Percentiles rank a stretch among this genome's conserved stretches.
phyloP scores from a whole-genome alignment of 768 basidiomycete genomes.

The Astraeus odoratus region DNA sequence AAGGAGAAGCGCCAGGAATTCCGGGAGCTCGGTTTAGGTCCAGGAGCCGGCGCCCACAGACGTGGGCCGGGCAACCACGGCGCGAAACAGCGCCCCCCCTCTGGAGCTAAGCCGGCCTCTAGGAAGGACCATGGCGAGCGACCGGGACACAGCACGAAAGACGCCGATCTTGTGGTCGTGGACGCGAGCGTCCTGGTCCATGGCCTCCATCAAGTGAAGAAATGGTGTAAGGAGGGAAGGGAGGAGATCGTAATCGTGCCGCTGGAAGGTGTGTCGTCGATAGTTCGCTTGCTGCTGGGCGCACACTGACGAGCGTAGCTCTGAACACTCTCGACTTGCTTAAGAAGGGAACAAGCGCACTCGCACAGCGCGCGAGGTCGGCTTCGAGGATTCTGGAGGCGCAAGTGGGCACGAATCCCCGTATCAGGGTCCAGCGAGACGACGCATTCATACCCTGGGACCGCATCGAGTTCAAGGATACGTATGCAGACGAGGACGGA shows the following conservation, averaged over 20 bases:
- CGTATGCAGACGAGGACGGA: slow-evolving; percentile 16
- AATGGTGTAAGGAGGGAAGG: slow-evolving; percentile 72
- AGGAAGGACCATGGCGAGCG: slow-evolving; percentile 19
- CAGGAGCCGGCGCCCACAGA: slow-evolving; percentile 49
- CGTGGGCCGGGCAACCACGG: slow-evolving; percentile 10
- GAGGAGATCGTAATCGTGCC: slow-evolving; percentile 79
- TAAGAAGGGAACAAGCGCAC: slow-evolving; percentile 78
- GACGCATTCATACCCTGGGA: slow-evolving; percentile 84
- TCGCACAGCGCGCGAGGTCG: slow-evolving; percentile 77
- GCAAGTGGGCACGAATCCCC: slow-evolving; percentile 75
- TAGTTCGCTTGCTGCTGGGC: not conserved
- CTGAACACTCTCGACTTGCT: slow-evolving; percentile 87
- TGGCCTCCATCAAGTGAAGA: slow-evolving; percentile 70
- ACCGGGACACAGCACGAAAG: slow-evolving; percentile 36
- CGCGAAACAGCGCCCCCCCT: slow-evolving; percentile 18
- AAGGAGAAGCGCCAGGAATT: not conserved
- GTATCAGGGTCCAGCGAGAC: slow-evolving; percentile 76
- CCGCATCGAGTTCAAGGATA: slow-evolving; percentile 48
- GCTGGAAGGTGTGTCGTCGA: slow-evolving; percentile 63
- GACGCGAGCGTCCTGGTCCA: slow-evolving; percentile 81
- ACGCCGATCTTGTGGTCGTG: slow-evolving; percentile 70
- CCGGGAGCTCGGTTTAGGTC: slow-evolving; percentile 45
- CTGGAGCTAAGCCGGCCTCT: slow-evolving; percentile 11
- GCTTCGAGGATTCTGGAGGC: slow-evolving; percentile 87
- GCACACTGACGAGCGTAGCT: slow-evolving; percentile 38